These are phyloP conservation scores for Trypethelium eluteriae DNA, from an alignment of 495 filamentous ascomycete genomes.

Conservation along the genomic window DNA sequence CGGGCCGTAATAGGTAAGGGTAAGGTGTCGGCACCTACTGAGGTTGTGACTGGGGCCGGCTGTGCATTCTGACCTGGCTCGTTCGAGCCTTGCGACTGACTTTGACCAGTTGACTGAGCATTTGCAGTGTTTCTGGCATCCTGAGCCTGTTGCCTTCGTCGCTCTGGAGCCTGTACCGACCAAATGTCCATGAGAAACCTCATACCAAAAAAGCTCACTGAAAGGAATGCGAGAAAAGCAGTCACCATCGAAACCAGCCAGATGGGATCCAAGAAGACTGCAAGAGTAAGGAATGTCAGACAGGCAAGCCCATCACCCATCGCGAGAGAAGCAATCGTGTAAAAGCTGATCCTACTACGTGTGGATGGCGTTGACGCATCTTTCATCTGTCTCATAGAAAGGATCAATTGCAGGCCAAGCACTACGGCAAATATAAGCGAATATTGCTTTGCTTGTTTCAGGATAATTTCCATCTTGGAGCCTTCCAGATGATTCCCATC, in stretches of 20 bases:
- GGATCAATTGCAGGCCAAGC: constrained; percentile 59
- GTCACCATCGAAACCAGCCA: constrained; percentile 61
- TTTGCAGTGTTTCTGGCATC: constrained; percentile 6
- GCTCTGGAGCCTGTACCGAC: constrained; percentile 76
- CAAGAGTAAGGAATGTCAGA: constrained; percentile 57
- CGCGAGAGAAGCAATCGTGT: constrained; percentile 75
- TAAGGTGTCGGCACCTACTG: constrained; percentile 42
- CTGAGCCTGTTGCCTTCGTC: constrained; percentile 43
- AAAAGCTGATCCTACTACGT: constrained; percentile 81
- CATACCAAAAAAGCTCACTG: constrained; percentile 66
- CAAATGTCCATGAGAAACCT: constrained; percentile 85
- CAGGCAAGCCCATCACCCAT: constrained; percentile 68
- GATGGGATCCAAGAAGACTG: constrained; percentile 54
- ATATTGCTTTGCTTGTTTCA: constrained; percentile 56
- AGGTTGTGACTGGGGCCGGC: constrained; percentile 26
- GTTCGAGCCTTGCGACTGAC: background rate
- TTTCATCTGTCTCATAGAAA: constrained; percentile 79
- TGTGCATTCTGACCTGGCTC: background rate
- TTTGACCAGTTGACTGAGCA: constrained; percentile 6
- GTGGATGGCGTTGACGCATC: constrained; percentile 93
- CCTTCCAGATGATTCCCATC: constrained; percentile 65
- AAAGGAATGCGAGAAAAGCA: constrained; percentile 64
- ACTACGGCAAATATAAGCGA: constrained; percentile 58
- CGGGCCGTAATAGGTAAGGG: constrained; percentile 57
- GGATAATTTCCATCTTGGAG: constrained; percentile 68